Conservation (phyloP, 768 basidiomycete genomes). For the Leccinum variicolor region DNA sequence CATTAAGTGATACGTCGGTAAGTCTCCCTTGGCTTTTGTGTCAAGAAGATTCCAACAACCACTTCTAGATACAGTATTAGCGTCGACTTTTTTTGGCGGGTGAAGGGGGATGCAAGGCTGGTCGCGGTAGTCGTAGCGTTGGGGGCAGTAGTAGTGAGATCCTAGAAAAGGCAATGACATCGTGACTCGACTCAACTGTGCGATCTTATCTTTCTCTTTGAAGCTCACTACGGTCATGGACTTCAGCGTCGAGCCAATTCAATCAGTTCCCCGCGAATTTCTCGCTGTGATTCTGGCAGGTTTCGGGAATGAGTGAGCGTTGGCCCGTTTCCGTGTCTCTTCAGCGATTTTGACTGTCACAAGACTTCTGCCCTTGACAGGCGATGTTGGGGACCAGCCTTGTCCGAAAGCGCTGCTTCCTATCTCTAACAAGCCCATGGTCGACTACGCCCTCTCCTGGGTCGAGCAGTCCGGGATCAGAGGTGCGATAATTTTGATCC, state of each 20-base stretch:
- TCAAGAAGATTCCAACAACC: not conserved
- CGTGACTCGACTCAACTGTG: not conserved
- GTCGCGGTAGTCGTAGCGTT: not conserved
- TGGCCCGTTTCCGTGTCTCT: not conserved
- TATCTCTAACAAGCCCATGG: conserved; percentile 82
- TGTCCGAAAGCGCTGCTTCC: conserved; percentile 87
- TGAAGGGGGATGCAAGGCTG: not conserved
- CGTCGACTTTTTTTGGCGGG: not conserved
- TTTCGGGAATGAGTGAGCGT: conserved; percentile 82
- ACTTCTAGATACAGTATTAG: not conserved
- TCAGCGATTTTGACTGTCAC: conserved; percentile 6
- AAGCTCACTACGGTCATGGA: conserved; percentile 45
- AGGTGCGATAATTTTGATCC: conserved; percentile 43
- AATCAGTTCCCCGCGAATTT: conserved; percentile 68
- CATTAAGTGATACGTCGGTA: conserved; percentile 50
- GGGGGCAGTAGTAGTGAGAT: not conserved
- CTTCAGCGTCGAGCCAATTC: conserved; percentile 52
- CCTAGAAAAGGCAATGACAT: conserved; percentile 22
- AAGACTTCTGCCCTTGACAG: conserved; percentile 73
- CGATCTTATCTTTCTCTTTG: not conserved
- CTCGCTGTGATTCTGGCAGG: conserved; percentile 86
- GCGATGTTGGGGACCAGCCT: conserved; percentile 74
- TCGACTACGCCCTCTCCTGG: conserved; percentile 84
- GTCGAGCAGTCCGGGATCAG: conserved; percentile 81
- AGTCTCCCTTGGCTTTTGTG: not conserved